These are phyloP conservation scores for Endocarpon pusillum DNA, from an alignment of 495 filamentous ascomycete genomes.

Conservation along the genomic window DNA sequence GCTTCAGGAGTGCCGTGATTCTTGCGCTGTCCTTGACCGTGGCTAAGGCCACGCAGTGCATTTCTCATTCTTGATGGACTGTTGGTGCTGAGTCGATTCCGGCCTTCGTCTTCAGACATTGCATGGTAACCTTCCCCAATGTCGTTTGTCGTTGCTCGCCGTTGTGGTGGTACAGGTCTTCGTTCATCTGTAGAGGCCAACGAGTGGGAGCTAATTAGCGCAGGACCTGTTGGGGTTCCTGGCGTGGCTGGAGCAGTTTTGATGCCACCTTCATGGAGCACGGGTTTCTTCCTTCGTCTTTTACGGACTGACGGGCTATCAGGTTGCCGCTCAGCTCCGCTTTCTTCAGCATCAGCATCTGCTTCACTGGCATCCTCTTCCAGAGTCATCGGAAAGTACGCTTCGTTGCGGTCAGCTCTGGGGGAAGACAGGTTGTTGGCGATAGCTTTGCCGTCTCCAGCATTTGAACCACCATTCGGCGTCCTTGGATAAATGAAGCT, in stretches of 20 bases:
- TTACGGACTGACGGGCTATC: constrained; percentile 33
- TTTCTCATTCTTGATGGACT: constrained; percentile 38
- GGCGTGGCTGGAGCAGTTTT: constrained; percentile 49
- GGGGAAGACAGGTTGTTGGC: constrained; percentile 24
- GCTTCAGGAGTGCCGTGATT: constrained; percentile 32
- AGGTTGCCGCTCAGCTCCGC: constrained; percentile 24
- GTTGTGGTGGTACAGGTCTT: constrained; percentile 37
- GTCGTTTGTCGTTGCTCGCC: constrained; percentile 54
- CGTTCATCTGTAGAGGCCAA: constrained; percentile 29
- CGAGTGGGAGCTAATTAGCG: constrained; percentile 28
- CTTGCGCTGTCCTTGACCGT: constrained; percentile 13
- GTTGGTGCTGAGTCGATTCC: constrained; percentile 45
- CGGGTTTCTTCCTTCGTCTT: constrained; percentile 33
- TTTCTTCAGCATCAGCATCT: constrained; percentile 67
- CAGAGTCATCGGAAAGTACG: constrained; percentile 33
- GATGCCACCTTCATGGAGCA: constrained; percentile 29
- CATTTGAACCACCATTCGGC: constrained; percentile 10
- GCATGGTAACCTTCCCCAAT: constrained; percentile 48
- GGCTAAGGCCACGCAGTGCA: constrained; percentile 29
- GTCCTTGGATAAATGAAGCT: constrained; percentile 22
- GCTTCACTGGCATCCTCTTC: constrained; percentile 47
- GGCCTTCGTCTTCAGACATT: constrained; percentile 79
- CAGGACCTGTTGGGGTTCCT: constrained; percentile 24
- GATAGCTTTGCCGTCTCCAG: constrained; percentile 15
- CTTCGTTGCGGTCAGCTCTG: constrained; percentile 31